Evolutionary conservation across 108 stramenopile species (phyloP).

Genomic region (Skeletonema grethae): DNA sequence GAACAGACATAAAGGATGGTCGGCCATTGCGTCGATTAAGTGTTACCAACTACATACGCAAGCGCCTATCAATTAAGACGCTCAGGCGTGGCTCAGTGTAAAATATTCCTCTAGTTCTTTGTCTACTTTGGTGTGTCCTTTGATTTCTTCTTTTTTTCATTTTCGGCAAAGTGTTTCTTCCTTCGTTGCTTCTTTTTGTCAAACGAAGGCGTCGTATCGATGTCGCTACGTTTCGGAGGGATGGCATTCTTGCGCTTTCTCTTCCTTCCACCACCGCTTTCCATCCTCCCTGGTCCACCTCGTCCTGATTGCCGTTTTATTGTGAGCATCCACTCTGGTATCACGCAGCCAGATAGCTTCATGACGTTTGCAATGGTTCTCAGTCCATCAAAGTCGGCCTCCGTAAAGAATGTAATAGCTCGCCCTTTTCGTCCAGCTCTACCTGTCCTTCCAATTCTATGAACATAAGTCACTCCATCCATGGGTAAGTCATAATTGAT

Average conservation of each 20-base stretch:
- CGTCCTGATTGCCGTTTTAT: slow-evolving; percentile 40
- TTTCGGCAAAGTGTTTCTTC: slow-evolving; percentile 12
- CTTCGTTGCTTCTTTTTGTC: slow-evolving; percentile 62
- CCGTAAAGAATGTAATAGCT: slow-evolving; percentile 97
- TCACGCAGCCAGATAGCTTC: slow-evolving; percentile 89
- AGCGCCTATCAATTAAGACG: not conserved
- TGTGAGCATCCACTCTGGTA: slow-evolving; percentile 93
- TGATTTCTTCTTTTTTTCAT: not conserved
- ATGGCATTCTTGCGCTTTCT: not conserved
- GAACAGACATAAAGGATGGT: not conserved
- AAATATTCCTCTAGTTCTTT: not conserved
- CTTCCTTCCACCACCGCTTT: not conserved
- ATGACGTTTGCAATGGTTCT: slow-evolving; percentile 95
- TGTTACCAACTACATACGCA: not conserved
- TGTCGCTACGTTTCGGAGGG: slow-evolving; percentile 34
- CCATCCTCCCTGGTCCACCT: not conserved
- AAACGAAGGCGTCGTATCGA: slow-evolving; percentile 68
- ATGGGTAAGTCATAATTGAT: slow-evolving; percentile 97
- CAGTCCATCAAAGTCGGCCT: slow-evolving; percentile 84
- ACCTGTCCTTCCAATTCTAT: slow-evolving; percentile 94
- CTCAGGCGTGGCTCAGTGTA: not conserved
- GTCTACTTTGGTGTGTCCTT: not conserved
- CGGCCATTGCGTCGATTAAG: not conserved
- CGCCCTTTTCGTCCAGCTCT: slow-evolving; percentile 91
- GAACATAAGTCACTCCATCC: slow-evolving; percentile 92